Evolutionary conservation across 345 rosid genomes (phyloP).

Genomic region (Salix exigua): DNA sequence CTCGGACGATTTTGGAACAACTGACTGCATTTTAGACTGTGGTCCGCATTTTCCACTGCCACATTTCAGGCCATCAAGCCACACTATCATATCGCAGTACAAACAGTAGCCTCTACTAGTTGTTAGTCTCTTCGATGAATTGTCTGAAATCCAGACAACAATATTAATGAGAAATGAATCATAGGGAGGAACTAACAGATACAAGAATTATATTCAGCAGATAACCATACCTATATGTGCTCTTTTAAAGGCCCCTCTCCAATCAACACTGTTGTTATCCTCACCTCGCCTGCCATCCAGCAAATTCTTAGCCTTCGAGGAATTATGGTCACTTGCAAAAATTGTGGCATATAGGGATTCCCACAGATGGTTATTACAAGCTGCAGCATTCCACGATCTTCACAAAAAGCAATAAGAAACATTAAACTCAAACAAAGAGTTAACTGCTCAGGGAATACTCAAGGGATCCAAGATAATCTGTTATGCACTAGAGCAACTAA

Average conservation of each 20-base stretch:
- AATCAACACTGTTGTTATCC: conserved; percentile 33
- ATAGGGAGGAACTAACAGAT: not conserved
- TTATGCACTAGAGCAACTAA: not conserved
- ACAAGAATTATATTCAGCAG: not conserved
- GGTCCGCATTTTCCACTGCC: conserved; percentile 17
- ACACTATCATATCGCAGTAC: conserved; percentile 49
- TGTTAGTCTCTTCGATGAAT: conserved; percentile 36
- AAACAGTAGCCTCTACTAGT: conserved; percentile 59
- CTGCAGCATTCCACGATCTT: conserved; percentile 81
- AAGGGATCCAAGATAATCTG: not conserved
- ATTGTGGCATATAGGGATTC: conserved; percentile 36
- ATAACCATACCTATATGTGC: conserved; percentile 40
- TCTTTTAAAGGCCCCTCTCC: conserved; percentile 59
- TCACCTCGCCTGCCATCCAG: not conserved
- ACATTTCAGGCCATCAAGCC: conserved; percentile 50
- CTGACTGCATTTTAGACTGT: conserved; percentile 11
- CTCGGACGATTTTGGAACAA: conserved; percentile 35
- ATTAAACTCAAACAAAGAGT: conserved; percentile 2
- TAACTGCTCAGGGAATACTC: not conserved
- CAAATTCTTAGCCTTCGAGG: conserved; percentile 14
- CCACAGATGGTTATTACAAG: conserved; percentile 58
- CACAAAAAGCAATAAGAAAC: conserved; percentile 21
- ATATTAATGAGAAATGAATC: not conserved
- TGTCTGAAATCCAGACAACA: conserved; percentile 27
- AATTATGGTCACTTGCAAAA: conserved; percentile 23